Conservation (phyloP, 441 rosid species). For the Populus hybrid region DNA sequence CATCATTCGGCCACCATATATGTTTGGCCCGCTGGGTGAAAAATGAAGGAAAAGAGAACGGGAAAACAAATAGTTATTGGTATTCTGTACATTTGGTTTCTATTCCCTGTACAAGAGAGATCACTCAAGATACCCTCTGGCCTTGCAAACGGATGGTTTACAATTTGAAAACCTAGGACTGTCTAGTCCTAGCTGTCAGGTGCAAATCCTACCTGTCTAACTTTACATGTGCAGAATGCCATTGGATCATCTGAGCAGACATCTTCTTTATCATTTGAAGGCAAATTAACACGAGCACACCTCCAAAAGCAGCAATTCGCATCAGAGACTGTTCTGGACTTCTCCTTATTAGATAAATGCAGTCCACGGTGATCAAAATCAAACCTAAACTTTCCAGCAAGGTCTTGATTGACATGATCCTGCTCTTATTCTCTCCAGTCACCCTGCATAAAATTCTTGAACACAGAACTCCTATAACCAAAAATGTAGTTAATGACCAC, state of each 20-base stretch:
- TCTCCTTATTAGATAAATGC: slow-evolving; percentile 37
- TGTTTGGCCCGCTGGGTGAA: no score
- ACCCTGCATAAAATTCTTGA: slow-evolving; percentile 51
- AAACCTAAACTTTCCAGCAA: slow-evolving; percentile 41
- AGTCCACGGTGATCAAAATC: slow-evolving; percentile 46
- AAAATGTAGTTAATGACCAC: slow-evolving; percentile 58
- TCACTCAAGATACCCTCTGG: not conserved
- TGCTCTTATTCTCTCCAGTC: slow-evolving; percentile 26
- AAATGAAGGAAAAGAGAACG: no score
- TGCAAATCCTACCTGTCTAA: not conserved
- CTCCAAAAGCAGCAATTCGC: slow-evolving; percentile 37
- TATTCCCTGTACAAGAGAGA: not conserved
- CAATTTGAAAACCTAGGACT: not conserved
- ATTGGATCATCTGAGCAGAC: slow-evolving; percentile 22
- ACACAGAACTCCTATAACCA: slow-evolving; percentile 50
- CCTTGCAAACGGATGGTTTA: not conserved
- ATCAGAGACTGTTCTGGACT: slow-evolving; percentile 43
- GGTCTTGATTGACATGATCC: slow-evolving; percentile 22
- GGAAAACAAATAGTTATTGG: not conserved
- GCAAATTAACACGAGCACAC: slow-evolving; percentile 46
- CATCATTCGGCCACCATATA: not conserved
- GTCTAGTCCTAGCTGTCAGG: not conserved
- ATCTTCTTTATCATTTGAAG: slow-evolving; percentile 40
- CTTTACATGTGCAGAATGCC: slow-evolving; percentile 15
- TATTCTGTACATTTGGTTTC: not conserved